Evolutionary conservation across 1,139 yeast species (phyloP), one percentile per base, ranked within the genome.

Genomic region (Candida smagusa): DNA sequence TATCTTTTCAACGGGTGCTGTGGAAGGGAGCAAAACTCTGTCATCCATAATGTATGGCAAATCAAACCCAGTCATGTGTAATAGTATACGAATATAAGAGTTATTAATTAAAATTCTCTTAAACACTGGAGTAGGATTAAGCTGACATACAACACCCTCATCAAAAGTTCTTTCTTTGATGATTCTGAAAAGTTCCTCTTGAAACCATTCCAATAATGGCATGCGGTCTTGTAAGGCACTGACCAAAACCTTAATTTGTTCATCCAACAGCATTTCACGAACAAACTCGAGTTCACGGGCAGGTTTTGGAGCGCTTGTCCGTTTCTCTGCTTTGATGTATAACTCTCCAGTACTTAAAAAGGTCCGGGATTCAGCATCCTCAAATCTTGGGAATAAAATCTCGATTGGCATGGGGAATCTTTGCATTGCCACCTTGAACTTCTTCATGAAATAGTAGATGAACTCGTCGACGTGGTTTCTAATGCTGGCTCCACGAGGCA

Each of bases 391-490:
- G 59, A 86, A 85, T 30, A 88, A 61, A 7, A 90, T 48, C 50
- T 89, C 96, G 11, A 84, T 69, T 33, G 77, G 82, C 68, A 68
- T 37, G 73, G 95, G 50, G 79, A 76, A 52, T 57, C 73, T 33
- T 56, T 68, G 43, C 70, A 67, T 44, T 60, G 74, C 57, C 3
- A 61, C 61, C 41, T 74, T 76, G 45, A 92, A 68, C 44, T 77
- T 76, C 42, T 77, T 74, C 79, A 88, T 79, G 49, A 72, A 88
- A 50, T 82, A 81, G 26, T 72, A 70, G 30, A 85, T 65, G 51
- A 92, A 83, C 34, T 79, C 77, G 32, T 80, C 83, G 7, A 85
- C 75, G 43, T 82, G 88, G 16, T 59, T 64, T 40, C 87, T 65
- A 4, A 77, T 66, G 22, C 61, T 54, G 3, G 72, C 59, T 2